These are phyloP conservation scores for Coemansia interrupta DNA, from an alignment of 192 early-diverging fungal genomes.

Conservation along the genomic window DNA sequence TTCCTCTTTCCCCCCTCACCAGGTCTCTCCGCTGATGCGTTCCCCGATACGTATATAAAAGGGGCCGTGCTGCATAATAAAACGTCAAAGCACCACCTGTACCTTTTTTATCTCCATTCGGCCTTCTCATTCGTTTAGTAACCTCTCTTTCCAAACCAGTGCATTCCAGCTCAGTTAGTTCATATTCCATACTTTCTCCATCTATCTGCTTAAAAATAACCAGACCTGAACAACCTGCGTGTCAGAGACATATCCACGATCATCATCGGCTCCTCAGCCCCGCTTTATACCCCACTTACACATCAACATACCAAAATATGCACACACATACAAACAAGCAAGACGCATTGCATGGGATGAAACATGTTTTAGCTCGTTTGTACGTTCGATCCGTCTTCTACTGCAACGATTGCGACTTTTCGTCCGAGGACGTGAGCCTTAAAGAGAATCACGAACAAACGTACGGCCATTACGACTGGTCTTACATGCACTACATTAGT, in stretches of 20 bases:
- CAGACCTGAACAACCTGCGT: neutral
- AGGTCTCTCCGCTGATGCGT: neutral
- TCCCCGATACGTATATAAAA: slow-evolving; percentile 4
- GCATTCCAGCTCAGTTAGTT: neutral
- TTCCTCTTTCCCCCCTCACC: neutral
- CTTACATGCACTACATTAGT: slow-evolving; percentile 47
- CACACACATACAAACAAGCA: neutral
- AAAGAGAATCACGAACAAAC: slow-evolving; percentile 27
- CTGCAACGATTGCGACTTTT: slow-evolving; percentile 42
- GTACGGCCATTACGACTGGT: slow-evolving; percentile 41
- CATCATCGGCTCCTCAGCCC: neutral
- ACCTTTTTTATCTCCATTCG: neutral
- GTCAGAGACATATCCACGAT: neutral
- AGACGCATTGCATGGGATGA: slow-evolving; percentile 18
- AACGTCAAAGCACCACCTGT: neutral
- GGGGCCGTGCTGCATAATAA: neutral
- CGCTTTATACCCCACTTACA: neutral
- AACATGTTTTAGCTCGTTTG: slow-evolving; percentile 12
- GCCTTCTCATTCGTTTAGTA: neutral
- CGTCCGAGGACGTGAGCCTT: slow-evolving; percentile 22
- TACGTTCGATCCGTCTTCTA: slow-evolving; percentile 36
- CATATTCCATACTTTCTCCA: neutral
- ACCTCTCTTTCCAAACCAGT: neutral
- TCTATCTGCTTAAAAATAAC: neutral
- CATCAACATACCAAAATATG: neutral